Percentiles rank a stretch among this genome's conserved stretches.
Conservation (phyloP, 495 filamentous ascomycete genomes). For the Hypoxylon intermedium region DNA sequence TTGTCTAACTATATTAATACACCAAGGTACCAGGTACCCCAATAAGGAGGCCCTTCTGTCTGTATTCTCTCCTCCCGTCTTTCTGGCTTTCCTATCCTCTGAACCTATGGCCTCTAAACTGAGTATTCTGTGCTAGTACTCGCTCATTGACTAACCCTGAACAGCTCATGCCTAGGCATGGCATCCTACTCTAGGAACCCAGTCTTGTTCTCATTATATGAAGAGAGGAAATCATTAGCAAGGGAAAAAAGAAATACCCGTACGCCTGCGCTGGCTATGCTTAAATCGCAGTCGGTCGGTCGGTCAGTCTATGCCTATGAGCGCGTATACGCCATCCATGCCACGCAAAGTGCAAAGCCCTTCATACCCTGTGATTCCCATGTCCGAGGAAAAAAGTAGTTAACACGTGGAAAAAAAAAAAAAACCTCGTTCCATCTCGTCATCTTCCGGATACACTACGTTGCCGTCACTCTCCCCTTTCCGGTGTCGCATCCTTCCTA, state of each 20-base stretch:
- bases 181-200: too few relatives aligned
- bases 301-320: constrained; percentile 23
- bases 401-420: neutral
- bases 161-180: too few relatives aligned
- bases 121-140: neutral
- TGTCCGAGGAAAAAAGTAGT: neutral
- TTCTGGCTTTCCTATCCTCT: neutral
- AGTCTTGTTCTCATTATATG: neutral
- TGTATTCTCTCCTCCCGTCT: too few relatives aligned
- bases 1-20: too few relatives aligned
- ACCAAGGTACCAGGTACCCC: too few relatives aligned
- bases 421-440: neutral
- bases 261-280: constrained; percentile 35
- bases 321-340: constrained; percentile 4
- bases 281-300: constrained; percentile 19
- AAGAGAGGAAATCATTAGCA: neutral
- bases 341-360: constrained; percentile 8
- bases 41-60: too few relatives aligned
- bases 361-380: neutral
- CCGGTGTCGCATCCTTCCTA: too few relatives aligned
- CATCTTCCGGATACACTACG: neutral
- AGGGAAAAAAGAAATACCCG: constrained; percentile 1
- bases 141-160: constrained; percentile 25
- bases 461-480: constrained; percentile 5
- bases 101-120: constrained; percentile 2